phyloP scores from a whole-genome alignment of 345 rosid genomes.

The Arabidopsis arenosa region DNA sequence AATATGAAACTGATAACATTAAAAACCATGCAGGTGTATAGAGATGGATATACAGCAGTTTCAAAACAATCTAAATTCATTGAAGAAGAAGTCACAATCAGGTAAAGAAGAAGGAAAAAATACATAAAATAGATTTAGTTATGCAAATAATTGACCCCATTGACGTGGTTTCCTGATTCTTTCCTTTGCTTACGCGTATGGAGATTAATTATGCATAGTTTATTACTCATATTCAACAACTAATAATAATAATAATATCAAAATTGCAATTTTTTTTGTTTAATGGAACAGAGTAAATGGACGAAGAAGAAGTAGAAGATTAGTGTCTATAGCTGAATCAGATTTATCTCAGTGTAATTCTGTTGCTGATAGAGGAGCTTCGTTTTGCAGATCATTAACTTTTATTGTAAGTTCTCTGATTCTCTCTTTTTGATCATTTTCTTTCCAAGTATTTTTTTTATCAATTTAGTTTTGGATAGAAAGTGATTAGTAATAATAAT shows the following conservation, averaged over 20 bases:
- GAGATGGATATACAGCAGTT: slow-evolving; percentile 73
- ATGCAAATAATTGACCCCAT: slow-evolving; percentile 36
- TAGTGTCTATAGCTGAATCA: slow-evolving; percentile 24
- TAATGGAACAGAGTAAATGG: slow-evolving; percentile 39
- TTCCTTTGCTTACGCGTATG: slow-evolving; percentile 31
- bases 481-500: neutral
- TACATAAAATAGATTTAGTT: neutral
- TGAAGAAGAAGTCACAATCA: slow-evolving; percentile 62
- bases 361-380: slow-evolving; percentile 57
- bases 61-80: slow-evolving; percentile 59
- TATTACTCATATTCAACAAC: slow-evolving; percentile 16
- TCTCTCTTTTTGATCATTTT: neutral
- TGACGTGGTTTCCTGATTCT: slow-evolving; percentile 34
- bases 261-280: slow-evolving; percentile 40
- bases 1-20: neutral
- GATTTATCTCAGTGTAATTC: slow-evolving; percentile 48
- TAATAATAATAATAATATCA: slow-evolving; percentile 26
- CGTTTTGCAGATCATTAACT: slow-evolving; percentile 67
- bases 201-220: slow-evolving; percentile 16
- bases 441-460: neutral
- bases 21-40: slow-evolving; percentile 60
- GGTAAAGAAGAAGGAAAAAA: slow-evolving; percentile 49
- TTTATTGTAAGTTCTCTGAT: slow-evolving; percentile 54
- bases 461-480: slow-evolving; percentile 3
- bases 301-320: slow-evolving; percentile 42